These are phyloP conservation scores for Daldinia concentrica DNA, from an alignment of 495 filamentous ascomycete genomes.

Conservation along the genomic window DNA sequence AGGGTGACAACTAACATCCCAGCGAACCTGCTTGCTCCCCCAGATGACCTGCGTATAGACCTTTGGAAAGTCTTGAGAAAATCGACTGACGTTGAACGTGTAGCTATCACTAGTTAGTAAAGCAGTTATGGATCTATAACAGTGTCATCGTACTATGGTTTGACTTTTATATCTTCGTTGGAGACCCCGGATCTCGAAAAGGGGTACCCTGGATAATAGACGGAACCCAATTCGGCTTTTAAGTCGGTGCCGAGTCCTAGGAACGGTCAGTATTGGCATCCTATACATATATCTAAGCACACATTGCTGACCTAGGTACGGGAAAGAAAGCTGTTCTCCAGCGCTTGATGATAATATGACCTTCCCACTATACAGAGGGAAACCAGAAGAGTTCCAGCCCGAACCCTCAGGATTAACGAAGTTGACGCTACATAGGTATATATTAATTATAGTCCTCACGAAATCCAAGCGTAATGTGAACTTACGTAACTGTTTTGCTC, in stretches of 20 bases:
- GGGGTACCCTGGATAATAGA: not conserved
- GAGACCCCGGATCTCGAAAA: not conserved
- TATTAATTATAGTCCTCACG: not conserved
- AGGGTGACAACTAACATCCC: not conserved
- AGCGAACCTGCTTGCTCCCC: not conserved
- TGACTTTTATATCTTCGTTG: not conserved
- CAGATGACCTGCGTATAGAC: not conserved
- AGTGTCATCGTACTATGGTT: not conserved
- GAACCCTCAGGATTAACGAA: not conserved
- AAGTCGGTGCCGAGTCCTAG: not conserved
- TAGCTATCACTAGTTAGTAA: not conserved
- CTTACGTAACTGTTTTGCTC: not conserved
- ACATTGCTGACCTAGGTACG: slow-evolving; percentile 34
- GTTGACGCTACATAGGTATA: not conserved
- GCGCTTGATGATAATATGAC: slow-evolving; percentile 49
- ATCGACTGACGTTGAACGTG: not conserved
- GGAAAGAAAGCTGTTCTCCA: slow-evolving; percentile 47
- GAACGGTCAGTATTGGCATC: not conserved
- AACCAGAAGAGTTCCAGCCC: slow-evolving; percentile 10
- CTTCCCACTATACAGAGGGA: slow-evolving; percentile 52
- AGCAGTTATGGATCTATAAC: not conserved
- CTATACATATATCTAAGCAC: not conserved
- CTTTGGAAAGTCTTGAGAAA: not conserved
- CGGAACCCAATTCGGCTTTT: not conserved
- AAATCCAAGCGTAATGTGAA: not conserved